A percentile compares a stretch with the other conserved stretches of the same genome.
Conservation (phyloP, 2,329 filamentous ascomycete genomes). For the Diaporthe ilicicola region DNA sequence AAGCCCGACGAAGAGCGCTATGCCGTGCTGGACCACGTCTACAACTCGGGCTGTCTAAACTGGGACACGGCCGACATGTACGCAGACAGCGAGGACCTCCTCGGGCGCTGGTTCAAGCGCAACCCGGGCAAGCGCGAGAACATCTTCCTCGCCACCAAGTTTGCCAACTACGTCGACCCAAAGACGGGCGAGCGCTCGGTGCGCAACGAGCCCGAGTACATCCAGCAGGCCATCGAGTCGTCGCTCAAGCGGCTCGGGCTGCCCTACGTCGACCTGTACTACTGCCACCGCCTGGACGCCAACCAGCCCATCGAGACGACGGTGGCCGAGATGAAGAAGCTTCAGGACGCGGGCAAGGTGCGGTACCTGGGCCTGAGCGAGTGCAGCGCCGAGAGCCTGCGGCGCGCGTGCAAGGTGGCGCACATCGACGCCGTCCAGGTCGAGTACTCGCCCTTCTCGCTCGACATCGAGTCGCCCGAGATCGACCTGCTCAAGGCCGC, state of each 20-base stretch:
- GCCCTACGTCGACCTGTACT: constrained; percentile 56
- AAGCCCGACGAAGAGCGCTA: constrained; percentile 52
- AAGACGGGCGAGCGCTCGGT: constrained; percentile 34
- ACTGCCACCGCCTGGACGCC: constrained; percentile 53
- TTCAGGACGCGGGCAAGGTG: constrained; percentile 62
- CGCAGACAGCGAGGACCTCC: constrained; percentile 54
- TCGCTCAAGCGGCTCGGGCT: constrained; percentile 51
- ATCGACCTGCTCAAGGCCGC: constrained; percentile 52
- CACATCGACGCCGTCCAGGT: constrained; percentile 62
- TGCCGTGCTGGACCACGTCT: constrained; percentile 53
- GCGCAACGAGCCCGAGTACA: constrained; percentile 51
- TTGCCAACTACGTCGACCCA: constrained; percentile 46
- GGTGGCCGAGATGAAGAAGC: constrained; percentile 51
- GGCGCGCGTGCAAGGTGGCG: constrained; percentile 56
- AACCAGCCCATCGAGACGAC: constrained; percentile 57
- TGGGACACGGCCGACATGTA: constrained; percentile 57
- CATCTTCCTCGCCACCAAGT: constrained; percentile 63
- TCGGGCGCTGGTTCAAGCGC: constrained; percentile 58
- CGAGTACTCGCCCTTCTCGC: constrained; percentile 59
- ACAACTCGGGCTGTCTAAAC: constrained; percentile 50
- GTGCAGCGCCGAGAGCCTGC: constrained; percentile 56
- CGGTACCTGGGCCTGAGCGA: constrained; percentile 60
- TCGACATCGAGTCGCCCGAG: constrained; percentile 55
- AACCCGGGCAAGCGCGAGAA: constrained; percentile 51
- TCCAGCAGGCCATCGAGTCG: constrained; percentile 48